Evolutionary conservation across 768 basidiomycete genomes (phyloP).

Genomic region (Exsudoporus frostii): DNA sequence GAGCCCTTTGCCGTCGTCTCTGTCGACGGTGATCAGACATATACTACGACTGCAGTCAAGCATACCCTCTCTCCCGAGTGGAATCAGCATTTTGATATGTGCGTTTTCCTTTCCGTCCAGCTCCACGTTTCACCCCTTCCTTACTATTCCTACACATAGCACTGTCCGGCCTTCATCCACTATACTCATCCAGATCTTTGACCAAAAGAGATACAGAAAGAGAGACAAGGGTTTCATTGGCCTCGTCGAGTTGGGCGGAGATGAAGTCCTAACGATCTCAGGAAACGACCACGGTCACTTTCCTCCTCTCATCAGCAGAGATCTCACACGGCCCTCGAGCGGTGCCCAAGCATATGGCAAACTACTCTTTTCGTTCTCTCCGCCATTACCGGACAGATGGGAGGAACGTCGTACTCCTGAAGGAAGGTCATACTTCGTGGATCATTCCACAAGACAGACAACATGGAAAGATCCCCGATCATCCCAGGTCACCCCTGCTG

Average conservation of each 20-base stretch:
- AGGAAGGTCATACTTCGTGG: slow-evolving; percentile 71
- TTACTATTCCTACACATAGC: slow-evolving; percentile 34
- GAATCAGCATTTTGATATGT: slow-evolving; percentile 88
- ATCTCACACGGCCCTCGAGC: slow-evolving; percentile 37
- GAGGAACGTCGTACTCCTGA: slow-evolving; percentile 90
- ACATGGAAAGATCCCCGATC: slow-evolving; percentile 88
- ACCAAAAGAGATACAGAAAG: slow-evolving; percentile 84
- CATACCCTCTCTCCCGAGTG: slow-evolving; percentile 70
- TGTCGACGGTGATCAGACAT: slow-evolving; percentile 80
- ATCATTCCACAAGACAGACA: slow-evolving; percentile 81
- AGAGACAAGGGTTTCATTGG: slow-evolving; percentile 79
- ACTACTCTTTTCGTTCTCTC: slow-evolving; percentile 62
- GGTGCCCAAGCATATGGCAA: slow-evolving; percentile 70
- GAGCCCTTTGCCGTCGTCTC: slow-evolving; percentile 89
- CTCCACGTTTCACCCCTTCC: slow-evolving; percentile 3
- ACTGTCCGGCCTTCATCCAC: slow-evolving; percentile 70
- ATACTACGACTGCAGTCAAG: slow-evolving; percentile 70
- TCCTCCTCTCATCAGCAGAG: slow-evolving; percentile 55
- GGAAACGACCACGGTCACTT: slow-evolving; percentile 43
- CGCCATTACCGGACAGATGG: slow-evolving; percentile 83
- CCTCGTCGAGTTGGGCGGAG: slow-evolving; percentile 51
- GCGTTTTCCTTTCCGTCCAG: slow-evolving; percentile 28
- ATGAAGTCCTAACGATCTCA: slow-evolving; percentile 52
- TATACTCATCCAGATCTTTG: slow-evolving; percentile 84
- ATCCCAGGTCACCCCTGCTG: slow-evolving; percentile 44